phyloP scores from a whole-genome alignment of 2,329 filamentous ascomycete genomes.

The Monilinia vaccinii-corymbosi region DNA sequence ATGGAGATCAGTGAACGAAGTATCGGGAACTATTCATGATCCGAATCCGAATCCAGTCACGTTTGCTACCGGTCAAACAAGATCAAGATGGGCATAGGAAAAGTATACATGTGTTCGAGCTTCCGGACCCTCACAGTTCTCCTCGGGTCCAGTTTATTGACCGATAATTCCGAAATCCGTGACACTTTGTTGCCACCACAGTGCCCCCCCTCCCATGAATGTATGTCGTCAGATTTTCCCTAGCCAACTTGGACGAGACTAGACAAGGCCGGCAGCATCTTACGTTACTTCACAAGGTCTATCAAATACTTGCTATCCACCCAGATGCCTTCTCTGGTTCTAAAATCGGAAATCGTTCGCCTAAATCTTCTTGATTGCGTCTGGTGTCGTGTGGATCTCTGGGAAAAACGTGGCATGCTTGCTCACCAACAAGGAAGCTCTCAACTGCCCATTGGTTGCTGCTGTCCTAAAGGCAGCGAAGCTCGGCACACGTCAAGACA shows the following conservation, averaged over 20 bases:
- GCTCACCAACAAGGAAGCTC: slow-evolving; percentile 3
- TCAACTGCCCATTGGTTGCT: background rate
- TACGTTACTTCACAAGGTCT: background rate
- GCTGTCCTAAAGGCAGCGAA: background rate
- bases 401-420: slow-evolving; percentile 9
- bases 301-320: background rate
- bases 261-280: background rate
- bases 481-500: background rate
- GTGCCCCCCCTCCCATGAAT: background rate
- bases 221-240: background rate
- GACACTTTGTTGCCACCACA: background rate
- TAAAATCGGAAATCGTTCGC: background rate
- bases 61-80: background rate
- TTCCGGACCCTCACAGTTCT: slow-evolving; percentile 6
- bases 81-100: background rate
- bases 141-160: background rate
- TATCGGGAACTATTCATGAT: background rate
- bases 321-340: background rate
- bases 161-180: background rate
- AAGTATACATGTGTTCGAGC: background rate
- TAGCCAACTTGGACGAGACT: background rate
- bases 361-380: slow-evolving; percentile 3
- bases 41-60: background rate
- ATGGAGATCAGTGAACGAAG: background rate
- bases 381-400: slow-evolving; percentile 4